Conservation (phyloP, 2,329 filamentous ascomycete genomes). For the Diaporthe aspalathi region DNA sequence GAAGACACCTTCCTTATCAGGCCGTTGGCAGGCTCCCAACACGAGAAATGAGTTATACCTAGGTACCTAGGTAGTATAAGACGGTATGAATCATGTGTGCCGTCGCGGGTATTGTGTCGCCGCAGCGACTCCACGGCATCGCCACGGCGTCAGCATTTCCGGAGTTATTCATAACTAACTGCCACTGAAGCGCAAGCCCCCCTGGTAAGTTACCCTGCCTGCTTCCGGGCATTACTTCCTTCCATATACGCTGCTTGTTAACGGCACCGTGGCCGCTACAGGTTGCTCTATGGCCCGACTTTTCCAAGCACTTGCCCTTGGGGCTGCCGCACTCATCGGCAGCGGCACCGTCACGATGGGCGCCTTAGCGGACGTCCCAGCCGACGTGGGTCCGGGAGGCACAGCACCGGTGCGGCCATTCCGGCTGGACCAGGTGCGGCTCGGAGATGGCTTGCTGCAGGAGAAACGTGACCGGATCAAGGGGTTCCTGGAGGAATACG, state of each 20-base stretch:
- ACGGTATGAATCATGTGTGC: neutral
- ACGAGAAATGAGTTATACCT: conserved; percentile 16
- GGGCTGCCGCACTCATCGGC: conserved; percentile 3
- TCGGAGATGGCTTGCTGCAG: conserved; percentile 47
- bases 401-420: conserved; percentile 49
- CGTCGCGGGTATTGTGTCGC: neutral
- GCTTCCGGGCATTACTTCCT: accelerated
- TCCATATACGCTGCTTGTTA: neutral
- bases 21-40: neutral
- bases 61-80: no score
- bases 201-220: neutral
- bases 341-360: neutral
- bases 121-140: neutral
- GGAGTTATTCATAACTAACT: neutral
- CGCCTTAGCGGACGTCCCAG: conserved; percentile 21
- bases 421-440: conserved; percentile 48
- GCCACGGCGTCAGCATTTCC: neutral
- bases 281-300: neutral
- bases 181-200: neutral
- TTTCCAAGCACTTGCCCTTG: neutral
- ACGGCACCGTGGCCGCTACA: neutral
- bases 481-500: conserved; percentile 45
- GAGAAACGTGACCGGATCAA: conserved; percentile 50
- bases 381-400: conserved; percentile 45
- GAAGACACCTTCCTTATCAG: conserved; percentile 27